Percentiles rank a stretch among this genome's conserved stretches.
Evolutionary conservation across 306 rosid genomes (phyloP).

Genomic region (Herpetospermum pedunculosum): DNA sequence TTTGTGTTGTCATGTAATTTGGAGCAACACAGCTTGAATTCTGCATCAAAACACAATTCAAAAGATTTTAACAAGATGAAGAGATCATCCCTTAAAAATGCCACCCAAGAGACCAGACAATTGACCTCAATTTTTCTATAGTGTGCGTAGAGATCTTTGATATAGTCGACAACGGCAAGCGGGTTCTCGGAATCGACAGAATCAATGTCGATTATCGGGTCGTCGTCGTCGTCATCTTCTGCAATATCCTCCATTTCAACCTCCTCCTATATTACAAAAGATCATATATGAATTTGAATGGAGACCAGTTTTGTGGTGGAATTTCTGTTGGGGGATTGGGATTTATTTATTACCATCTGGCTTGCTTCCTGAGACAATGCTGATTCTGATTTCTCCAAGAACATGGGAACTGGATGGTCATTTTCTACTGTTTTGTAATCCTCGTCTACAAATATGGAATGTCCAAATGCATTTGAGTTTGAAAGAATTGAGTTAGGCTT

Average conservation of each 20-base stretch:
- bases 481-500: conserved; percentile 22
- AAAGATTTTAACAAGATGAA: background rate
- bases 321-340: background rate
- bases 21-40: conserved; percentile 47
- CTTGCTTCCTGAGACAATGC: conserved; percentile 22
- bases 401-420: conserved; percentile 84
- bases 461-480: conserved; percentile 46
- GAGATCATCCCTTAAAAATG: background rate
- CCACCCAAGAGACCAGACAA: background rate
- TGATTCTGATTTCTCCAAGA: conserved; percentile 46
- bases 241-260: conserved; percentile 88
- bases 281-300: background rate
- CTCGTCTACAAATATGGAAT: conserved; percentile 60
- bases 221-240: conserved; percentile 25
- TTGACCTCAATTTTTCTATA: conserved; percentile 73
- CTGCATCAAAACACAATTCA: conserved; percentile 32
- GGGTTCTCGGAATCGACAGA: conserved; percentile 43
- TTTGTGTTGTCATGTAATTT: conserved; percentile 54
- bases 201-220: conserved; percentile 62
- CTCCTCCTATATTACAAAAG: conserved; percentile 22
- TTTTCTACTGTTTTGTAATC: conserved; percentile 42
- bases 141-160: conserved; percentile 56
- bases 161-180: conserved; percentile 75
- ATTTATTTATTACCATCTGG: conserved; percentile 48
- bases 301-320: background rate